Evolutionary conservation across 257 asterid genomes (phyloP).

Genomic region (Fraxinus anomala): DNA sequence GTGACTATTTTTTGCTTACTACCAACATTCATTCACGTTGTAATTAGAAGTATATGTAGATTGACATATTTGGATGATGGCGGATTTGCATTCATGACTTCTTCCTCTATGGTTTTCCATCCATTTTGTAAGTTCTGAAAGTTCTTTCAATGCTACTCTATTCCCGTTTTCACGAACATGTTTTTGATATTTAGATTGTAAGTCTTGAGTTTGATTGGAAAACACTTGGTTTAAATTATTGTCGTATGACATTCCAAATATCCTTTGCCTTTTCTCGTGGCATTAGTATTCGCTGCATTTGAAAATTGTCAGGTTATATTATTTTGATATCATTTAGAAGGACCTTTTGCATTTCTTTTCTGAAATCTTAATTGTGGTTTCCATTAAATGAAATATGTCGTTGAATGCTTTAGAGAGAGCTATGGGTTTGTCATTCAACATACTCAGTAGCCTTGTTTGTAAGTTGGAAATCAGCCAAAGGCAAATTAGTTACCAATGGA

Average conservation of each 20-base stretch:
- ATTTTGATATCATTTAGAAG: not conserved
- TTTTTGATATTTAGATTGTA: too few species aligned
- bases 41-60: not conserved
- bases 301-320: not conserved
- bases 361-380: slow-evolving; percentile 12
- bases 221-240: too few species aligned
- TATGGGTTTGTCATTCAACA: slow-evolving; percentile 42
- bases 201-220: too few species aligned
- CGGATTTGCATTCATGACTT: slow-evolving; percentile 8
- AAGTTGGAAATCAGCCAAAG: slow-evolving; percentile 42
- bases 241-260: not conserved
- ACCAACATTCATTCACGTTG: slow-evolving; percentile 8
- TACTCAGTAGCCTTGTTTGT: slow-evolving; percentile 44
- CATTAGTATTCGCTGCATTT: not conserved
- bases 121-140: slow-evolving; percentile 52
- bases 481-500: slow-evolving; percentile 55
- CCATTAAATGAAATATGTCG: slow-evolving; percentile 32
- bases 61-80: slow-evolving; percentile 11
- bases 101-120: slow-evolving; percentile 12
- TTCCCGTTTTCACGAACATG: too few species aligned
- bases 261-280: not conserved
- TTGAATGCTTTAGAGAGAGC: slow-evolving; percentile 46
- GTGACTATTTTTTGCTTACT: slow-evolving; percentile 3
- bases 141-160: too few species aligned
- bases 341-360: slow-evolving; percentile 4